A percentile compares a stretch with the other conserved stretches of the same genome.
These are phyloP conservation scores for Dioscorea cayenensis DNA, from an alignment of 116 monocot genomes.

Conservation along the genomic window DNA sequence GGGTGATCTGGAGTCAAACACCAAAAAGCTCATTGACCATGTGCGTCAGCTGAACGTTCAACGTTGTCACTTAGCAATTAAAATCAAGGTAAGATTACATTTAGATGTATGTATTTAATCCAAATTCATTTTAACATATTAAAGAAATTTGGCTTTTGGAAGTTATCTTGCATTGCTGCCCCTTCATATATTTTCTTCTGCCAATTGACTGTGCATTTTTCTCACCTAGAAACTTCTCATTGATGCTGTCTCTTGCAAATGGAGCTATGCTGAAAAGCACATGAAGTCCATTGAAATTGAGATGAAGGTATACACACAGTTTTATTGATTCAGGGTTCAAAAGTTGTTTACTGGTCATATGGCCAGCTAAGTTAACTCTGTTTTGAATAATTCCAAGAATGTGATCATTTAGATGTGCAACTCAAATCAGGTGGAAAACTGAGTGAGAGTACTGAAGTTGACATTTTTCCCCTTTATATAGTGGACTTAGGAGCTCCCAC, in stretches of 20 bases:
- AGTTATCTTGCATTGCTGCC: not conserved
- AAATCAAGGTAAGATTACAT: conserved; percentile 56
- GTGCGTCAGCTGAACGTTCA: conserved; percentile 43
- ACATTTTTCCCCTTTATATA: too few relatives aligned
- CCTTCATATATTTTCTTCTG: not conserved
- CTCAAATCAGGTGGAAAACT: not conserved
- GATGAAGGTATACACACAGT: conserved; percentile 39
- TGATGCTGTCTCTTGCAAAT: conserved; percentile 64
- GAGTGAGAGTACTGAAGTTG: not conserved
- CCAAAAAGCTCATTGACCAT: conserved; percentile 60
- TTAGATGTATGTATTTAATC: not conserved
- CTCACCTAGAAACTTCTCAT: conserved; percentile 52
- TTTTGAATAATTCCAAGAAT: too few relatives aligned
- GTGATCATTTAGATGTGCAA: not conserved
- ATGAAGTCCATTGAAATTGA: conserved; percentile 78
- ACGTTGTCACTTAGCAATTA: conserved; percentile 54
- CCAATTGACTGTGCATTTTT: conserved; percentile 8
- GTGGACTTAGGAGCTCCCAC: not conserved
- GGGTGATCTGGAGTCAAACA: conserved; percentile 61
- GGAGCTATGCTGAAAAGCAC: conserved; percentile 57
- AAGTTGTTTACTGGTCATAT: too few relatives aligned
- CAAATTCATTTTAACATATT: not conserved
- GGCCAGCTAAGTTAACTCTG: too few relatives aligned
- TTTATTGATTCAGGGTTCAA: too few relatives aligned
- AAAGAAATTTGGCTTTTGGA: not conserved